Conservation (phyloP, 495 filamentous ascomycete species). For the Bacidia gigantensis region DNA sequence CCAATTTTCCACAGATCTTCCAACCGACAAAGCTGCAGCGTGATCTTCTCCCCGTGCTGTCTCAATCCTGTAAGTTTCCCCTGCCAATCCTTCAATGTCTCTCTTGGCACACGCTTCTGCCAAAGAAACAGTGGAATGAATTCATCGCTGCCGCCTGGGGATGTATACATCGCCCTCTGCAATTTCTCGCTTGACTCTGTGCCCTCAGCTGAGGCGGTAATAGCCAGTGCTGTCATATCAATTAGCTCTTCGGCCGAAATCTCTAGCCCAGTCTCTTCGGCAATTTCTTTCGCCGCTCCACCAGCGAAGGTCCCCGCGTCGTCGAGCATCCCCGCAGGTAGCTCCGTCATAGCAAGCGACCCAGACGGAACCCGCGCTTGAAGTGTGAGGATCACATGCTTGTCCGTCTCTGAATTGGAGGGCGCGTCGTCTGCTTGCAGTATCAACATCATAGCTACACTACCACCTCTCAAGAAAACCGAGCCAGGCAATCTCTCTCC, state of each 20-base stretch:
- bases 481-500: constrained; percentile 60
- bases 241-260: constrained; percentile 44
- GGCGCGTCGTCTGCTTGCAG: constrained; percentile 57
- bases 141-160: constrained; percentile 72
- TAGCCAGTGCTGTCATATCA: constrained; percentile 52
- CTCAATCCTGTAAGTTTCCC: constrained; percentile 68
- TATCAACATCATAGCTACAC: constrained; percentile 67
- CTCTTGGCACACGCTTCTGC: constrained; percentile 50
- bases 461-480: constrained; percentile 68
- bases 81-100: constrained; percentile 51
- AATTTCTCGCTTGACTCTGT: constrained; percentile 33
- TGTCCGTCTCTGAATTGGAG: constrained; percentile 34
- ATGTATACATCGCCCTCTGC: constrained; percentile 57
- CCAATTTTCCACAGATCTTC: constrained; percentile 66
- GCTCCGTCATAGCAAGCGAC: constrained; percentile 58
- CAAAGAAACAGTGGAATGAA: constrained; percentile 66
- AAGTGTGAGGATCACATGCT: constrained; percentile 63
- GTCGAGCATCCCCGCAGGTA: constrained; percentile 87
- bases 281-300: constrained; percentile 66
- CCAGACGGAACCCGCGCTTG: constrained; percentile 75
- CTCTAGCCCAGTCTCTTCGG: constrained; percentile 62
- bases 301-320: constrained; percentile 61
- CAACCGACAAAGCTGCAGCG: constrained; percentile 56
- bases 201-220: constrained; percentile 14
- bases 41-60: constrained; percentile 73